Conservation (phyloP, 2,329 filamentous ascomycete genomes). For the Cladorrhinum sp. region DNA sequence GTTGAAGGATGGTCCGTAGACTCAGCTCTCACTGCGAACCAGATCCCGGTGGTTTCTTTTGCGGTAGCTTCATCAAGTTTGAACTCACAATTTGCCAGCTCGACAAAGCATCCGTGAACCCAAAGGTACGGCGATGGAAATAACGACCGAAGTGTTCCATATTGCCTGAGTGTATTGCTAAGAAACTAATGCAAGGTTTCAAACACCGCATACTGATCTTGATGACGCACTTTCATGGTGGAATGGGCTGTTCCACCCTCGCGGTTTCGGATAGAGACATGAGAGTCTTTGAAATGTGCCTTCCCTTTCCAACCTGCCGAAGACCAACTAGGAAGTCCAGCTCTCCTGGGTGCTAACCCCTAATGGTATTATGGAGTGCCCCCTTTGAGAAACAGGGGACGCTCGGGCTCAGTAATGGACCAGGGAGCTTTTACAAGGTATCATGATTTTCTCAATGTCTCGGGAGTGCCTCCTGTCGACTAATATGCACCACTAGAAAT, state of each 20-base stretch:
- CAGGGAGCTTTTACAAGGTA: too few relatives aligned
- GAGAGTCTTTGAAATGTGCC: not conserved
- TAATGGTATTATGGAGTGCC: not conserved
- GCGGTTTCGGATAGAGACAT: not conserved
- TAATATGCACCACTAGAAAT: too few relatives aligned
- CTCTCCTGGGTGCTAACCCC: not conserved
- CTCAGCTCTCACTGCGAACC: not conserved
- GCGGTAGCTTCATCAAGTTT: not conserved
- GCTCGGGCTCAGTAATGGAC: too few relatives aligned
- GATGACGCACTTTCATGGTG: not conserved
- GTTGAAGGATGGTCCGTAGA: too few relatives aligned
- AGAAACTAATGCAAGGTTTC: not conserved
- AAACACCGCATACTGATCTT: not conserved
- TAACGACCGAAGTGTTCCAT: not conserved
- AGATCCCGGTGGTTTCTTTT: not conserved
- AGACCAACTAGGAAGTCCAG: not conserved
- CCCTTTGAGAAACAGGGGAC: too few relatives aligned
- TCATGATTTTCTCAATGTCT: too few relatives aligned
- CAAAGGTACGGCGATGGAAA: not conserved
- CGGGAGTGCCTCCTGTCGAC: too few relatives aligned
- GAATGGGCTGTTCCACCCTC: not conserved
- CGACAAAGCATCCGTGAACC: not conserved
- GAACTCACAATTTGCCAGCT: not conserved
- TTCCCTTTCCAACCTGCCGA: not conserved
- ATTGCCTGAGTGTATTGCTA: not conserved